Evolutionary conservation across 2,329 filamentous ascomycete genomes (phyloP).

Genomic region (Colletotrichum destructivum): DNA sequence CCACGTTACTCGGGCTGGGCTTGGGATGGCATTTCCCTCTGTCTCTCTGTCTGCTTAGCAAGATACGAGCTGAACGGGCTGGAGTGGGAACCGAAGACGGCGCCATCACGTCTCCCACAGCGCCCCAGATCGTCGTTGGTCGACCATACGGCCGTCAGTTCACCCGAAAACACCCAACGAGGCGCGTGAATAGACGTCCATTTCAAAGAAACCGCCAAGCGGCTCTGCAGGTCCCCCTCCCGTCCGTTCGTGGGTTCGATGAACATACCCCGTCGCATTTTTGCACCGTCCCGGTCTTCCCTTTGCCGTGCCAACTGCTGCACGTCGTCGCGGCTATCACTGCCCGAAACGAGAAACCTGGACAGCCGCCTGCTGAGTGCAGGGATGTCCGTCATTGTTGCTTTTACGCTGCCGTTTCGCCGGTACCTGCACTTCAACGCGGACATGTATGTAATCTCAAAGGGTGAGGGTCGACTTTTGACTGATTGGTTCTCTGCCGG

Average conservation of each 20-base stretch:
- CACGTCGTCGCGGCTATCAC: slow-evolving; percentile 2
- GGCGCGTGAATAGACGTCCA: too few species aligned
- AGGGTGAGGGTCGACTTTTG: not conserved
- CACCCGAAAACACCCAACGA: too few species aligned
- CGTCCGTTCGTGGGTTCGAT: slow-evolving; percentile 11
- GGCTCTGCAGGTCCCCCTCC: not conserved
- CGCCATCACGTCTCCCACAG: too few species aligned
- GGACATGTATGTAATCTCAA: not conserved
- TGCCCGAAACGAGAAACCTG: not conserved
- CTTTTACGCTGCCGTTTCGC: not conserved
- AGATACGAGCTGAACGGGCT: too few species aligned
- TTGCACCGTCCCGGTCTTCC: not conserved
- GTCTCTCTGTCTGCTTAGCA: too few species aligned
- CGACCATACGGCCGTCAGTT: too few species aligned
- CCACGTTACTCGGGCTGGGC: too few species aligned
- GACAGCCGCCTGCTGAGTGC: not conserved
- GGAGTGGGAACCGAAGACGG: too few species aligned
- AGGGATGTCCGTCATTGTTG: not conserved
- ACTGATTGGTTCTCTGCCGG: not conserved
- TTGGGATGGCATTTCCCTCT: too few species aligned
- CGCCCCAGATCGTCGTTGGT: too few species aligned
- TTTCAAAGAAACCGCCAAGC: too few species aligned
- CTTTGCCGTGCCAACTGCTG: slow-evolving; percentile 1
- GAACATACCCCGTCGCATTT: not conserved
- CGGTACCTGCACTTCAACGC: not conserved